Percentiles rank a stretch among this genome's conserved stretches.
These are phyloP conservation scores for Mycena galopus DNA, from an alignment of 768 basidiomycete species.

Conservation along the genomic window DNA sequence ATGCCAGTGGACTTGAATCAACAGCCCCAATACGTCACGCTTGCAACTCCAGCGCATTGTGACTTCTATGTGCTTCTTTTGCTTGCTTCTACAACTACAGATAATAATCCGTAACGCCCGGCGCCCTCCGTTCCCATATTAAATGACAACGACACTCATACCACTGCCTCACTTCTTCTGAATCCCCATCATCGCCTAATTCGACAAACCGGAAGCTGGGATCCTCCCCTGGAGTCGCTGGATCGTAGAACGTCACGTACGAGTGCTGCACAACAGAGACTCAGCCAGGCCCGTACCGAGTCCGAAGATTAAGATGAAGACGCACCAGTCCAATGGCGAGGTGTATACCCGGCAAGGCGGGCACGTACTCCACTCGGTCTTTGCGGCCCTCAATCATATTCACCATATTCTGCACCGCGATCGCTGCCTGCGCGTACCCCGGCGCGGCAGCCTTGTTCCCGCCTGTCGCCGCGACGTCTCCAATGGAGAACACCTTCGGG, in stretches of 20 bases:
- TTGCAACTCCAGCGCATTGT: too few relatives aligned
- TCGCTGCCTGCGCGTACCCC: constrained; percentile 52
- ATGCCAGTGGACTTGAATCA: too few relatives aligned
- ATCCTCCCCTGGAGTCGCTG: constrained; percentile 22
- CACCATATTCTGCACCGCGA: constrained; percentile 57
- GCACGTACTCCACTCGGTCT: constrained; percentile 47
- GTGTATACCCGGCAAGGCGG: constrained; percentile 54
- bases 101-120: constrained; percentile 33
- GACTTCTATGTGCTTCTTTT: too few relatives aligned
- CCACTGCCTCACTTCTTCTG: constrained; percentile 16
- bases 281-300: too few relatives aligned
- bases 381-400: constrained; percentile 45
- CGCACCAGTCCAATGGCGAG: constrained; percentile 56
- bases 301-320: neutral
- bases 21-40: too few relatives aligned
- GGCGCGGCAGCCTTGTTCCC: constrained; percentile 60
- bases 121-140: constrained; percentile 40
- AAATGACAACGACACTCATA: constrained; percentile 33
- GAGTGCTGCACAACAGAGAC: constrained; percentile 38
- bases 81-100: neutral
- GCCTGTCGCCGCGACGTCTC: constrained; percentile 62
- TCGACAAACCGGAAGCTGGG: constrained; percentile 33
- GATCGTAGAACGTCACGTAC: constrained; percentile 40
- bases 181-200: constrained; percentile 3
- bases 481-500: constrained; percentile 58